phyloP scores from a whole-genome alignment of 306 rosid species.

The Arachis stenosperma region DNA sequence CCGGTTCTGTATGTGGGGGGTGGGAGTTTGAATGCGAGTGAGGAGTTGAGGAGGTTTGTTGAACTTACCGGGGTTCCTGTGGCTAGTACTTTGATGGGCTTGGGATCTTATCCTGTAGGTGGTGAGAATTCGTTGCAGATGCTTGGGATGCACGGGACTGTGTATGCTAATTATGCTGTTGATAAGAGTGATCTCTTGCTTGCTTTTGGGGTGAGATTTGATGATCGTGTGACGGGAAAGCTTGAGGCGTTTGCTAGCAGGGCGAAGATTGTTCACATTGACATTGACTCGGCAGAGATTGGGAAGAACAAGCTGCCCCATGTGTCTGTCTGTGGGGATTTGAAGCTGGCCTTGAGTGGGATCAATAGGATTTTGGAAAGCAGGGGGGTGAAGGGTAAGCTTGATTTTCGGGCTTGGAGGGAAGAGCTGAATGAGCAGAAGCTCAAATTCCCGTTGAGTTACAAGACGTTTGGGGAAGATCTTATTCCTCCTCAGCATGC shows the following conservation, averaged over 20 bases:
- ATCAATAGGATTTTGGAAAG: conserved; percentile 59
- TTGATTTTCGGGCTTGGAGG: conserved; percentile 75
- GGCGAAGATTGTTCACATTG: conserved; percentile 88
- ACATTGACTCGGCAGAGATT: conserved; percentile 88
- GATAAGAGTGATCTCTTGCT: conserved; percentile 76
- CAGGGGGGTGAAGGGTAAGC: conserved; percentile 30
- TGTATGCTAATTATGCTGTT: conserved; percentile 87
- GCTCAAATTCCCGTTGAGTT: conserved; percentile 59
- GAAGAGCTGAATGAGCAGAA: conserved; percentile 79
- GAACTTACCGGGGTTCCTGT: conserved; percentile 76
- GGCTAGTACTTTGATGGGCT: conserved; percentile 92
- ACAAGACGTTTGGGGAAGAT: conserved; percentile 68
- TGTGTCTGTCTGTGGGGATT: conserved; percentile 74
- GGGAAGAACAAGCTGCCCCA: conserved; percentile 96
- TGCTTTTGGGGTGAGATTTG: conserved; percentile 92
- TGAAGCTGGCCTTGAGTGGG: conserved; percentile 71
- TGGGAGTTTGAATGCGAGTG: conserved; percentile 78
- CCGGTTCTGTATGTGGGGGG: conserved; percentile 88
- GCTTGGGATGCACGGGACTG: conserved; percentile 96
- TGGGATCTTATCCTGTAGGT: conserved; percentile 60
- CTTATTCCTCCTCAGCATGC: conserved; percentile 84
- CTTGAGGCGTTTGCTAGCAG: conserved; percentile 88
- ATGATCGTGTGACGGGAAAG: conserved; percentile 90
- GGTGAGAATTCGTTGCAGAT: conserved; percentile 68
- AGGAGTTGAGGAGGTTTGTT: conserved; percentile 69